Percentiles rank a stretch among this genome's conserved stretches.
Conservation (phyloP, 768 basidiomycete genomes). For the Hydnum rufescens region DNA sequence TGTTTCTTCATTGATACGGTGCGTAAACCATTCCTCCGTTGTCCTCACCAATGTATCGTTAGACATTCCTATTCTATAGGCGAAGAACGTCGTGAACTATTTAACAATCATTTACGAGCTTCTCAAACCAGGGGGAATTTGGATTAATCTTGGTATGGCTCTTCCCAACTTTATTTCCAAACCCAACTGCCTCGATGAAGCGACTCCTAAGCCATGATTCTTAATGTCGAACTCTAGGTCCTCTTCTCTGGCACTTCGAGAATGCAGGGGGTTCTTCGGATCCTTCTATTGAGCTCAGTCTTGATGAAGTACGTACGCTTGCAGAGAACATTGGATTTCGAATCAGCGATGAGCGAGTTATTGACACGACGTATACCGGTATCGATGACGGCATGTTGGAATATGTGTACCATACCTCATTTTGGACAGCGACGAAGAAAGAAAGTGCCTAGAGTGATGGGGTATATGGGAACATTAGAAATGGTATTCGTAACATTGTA, state of each 20-base stretch:
- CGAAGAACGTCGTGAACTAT: conserved; percentile 82
- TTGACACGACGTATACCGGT: conserved; percentile 74
- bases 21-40: conserved; percentile 11
- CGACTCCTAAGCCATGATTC: not conserved
- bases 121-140: conserved; percentile 68
- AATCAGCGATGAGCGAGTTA: conserved; percentile 56
- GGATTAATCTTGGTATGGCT: conserved; percentile 69
- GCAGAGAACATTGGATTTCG: conserved; percentile 61
- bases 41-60: not conserved
- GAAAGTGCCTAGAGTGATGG: not conserved
- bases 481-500: too few relatives aligned
- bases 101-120: conserved; percentile 70
- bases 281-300: conserved; percentile 64
- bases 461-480: too few relatives aligned
- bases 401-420: conserved; percentile 67
- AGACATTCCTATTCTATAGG: conserved; percentile 25
- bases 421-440: conserved; percentile 55
- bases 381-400: conserved; percentile 64
- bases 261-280: conserved; percentile 47
- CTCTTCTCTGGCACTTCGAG: conserved; percentile 93
- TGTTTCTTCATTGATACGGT: conserved; percentile 98
- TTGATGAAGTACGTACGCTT: conserved; percentile 74
- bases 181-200: not conserved
- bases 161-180: not conserved
- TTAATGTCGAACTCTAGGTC: conserved; percentile 29